Conservation (phyloP, 495 filamentous ascomycete genomes). For the Annulohypoxylon nitens region DNA sequence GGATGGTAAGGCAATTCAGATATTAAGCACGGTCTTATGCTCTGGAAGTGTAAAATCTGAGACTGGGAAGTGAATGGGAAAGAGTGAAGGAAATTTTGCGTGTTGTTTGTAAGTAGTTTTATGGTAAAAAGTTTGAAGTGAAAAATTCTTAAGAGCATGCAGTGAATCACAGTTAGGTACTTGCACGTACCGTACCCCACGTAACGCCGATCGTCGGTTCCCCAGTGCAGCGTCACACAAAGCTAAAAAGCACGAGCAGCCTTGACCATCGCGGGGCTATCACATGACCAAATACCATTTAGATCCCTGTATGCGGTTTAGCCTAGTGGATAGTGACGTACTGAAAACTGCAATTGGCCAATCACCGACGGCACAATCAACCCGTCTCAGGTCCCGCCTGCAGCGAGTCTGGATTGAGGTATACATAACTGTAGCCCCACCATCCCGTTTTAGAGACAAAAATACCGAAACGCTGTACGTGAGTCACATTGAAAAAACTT, state of each 20-base stretch:
- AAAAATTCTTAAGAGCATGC: constrained; percentile 30
- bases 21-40: neutral
- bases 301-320: constrained; percentile 36
- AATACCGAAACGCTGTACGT: constrained; percentile 17
- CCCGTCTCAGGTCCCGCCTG: constrained; percentile 32
- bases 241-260: constrained; percentile 7
- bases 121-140: constrained; percentile 11
- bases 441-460: constrained; percentile 21
- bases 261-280: constrained; percentile 23
- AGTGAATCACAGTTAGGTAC: constrained; percentile 34
- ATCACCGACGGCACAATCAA: constrained; percentile 4
- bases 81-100: constrained; percentile 5
- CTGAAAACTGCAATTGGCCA: constrained; percentile 38
- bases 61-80: constrained; percentile 1
- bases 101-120: constrained; percentile 18
- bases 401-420: constrained; percentile 19
- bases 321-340: constrained; percentile 37
- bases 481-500: constrained; percentile 9
- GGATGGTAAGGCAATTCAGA: neutral
- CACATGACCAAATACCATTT: constrained; percentile 30
- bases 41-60: neutral
- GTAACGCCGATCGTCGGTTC: constrained; percentile 43
- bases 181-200: constrained; percentile 31
- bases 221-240: constrained; percentile 27
- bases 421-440: constrained; percentile 13